phyloP scores from a whole-genome alignment of 2,329 filamentous ascomycete species.

The Cephalotrichum gorgonifer region DNA sequence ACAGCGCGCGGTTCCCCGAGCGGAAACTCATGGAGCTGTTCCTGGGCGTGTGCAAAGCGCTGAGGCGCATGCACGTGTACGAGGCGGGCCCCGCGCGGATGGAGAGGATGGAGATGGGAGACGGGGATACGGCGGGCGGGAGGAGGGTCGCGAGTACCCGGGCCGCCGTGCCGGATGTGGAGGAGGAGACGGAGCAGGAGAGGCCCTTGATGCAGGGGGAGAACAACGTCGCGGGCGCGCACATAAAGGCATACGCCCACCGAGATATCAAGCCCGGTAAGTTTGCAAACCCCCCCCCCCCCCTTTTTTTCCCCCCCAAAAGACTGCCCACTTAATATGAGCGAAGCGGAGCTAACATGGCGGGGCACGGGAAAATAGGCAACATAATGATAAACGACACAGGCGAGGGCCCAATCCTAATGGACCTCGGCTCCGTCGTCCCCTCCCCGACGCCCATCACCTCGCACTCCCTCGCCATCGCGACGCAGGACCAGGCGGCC shows the following conservation, averaged over 20 bases:
- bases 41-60: constrained; percentile 77
- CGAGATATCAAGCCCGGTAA: constrained; percentile 93
- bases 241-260: constrained; percentile 76
- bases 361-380: constrained; percentile 34
- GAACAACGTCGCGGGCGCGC: constrained; percentile 57
- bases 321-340: constrained; percentile 2
- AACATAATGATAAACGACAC: constrained; percentile 99
- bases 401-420: constrained; percentile 80
- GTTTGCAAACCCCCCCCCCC: constrained; percentile 13
- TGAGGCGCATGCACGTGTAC: constrained; percentile 89
- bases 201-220: constrained; percentile 77
- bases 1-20: constrained; percentile 85
- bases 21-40: constrained; percentile 80
- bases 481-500: constrained; percentile 86
- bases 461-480: constrained; percentile 78
- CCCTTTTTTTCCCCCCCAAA: neutral
- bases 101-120: constrained; percentile 43
- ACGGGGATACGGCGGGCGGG: constrained; percentile 25
- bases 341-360: neutral
- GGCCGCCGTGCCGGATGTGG: constrained; percentile 42
- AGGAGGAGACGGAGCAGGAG: constrained; percentile 65
- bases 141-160: constrained; percentile 15
- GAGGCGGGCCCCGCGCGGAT: constrained; percentile 36
- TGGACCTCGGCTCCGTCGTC: constrained; percentile 91
- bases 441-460: constrained; percentile 83